phyloP scores from a whole-genome alignment of 305 asterid species.

The Petunia hybrid region DNA sequence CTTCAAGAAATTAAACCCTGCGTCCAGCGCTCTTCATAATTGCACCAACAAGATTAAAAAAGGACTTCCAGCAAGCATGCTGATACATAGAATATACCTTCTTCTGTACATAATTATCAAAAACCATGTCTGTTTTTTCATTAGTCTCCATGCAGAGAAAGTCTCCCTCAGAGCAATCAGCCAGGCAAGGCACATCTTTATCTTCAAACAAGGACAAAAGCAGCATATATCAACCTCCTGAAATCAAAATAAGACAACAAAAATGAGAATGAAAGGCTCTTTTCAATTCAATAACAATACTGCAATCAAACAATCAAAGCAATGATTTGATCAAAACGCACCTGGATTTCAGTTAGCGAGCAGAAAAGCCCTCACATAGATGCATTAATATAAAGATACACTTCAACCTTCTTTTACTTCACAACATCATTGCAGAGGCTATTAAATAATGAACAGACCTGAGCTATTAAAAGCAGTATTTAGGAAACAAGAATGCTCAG shows the following conservation, averaged over 20 bases:
- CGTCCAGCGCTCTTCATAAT: neutral
- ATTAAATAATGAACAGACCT: conserved; percentile 17
- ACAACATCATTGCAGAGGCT: conserved; percentile 7
- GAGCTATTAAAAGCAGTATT: neutral
- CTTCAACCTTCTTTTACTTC: neutral
- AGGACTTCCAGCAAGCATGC: neutral
- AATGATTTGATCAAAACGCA: conserved; percentile 18
- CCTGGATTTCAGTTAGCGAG: conserved; percentile 25
- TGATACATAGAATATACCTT: neutral
- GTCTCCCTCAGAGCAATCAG: neutral
- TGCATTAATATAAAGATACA: neutral
- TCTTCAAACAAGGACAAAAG: neutral
- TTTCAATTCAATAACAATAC: neutral
- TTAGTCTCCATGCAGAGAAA: conserved; percentile 18
- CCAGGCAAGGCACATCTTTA: neutral
- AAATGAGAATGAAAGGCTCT: conserved; percentile 1
- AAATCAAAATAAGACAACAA: conserved; percentile 26
- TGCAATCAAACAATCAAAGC: neutral
- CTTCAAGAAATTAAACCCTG: neutral
- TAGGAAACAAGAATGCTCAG: neutral
- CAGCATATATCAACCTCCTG: conserved; percentile 28
- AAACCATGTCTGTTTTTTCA: conserved; percentile 4
- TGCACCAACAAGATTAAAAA: neutral
- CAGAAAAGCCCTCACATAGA: conserved; percentile 2
- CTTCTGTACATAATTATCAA: conserved; percentile 4